Evolutionary conservation across 176 grass and related monocot species (phyloP).

Genomic region (Rhynchospora tenuis): DNA sequence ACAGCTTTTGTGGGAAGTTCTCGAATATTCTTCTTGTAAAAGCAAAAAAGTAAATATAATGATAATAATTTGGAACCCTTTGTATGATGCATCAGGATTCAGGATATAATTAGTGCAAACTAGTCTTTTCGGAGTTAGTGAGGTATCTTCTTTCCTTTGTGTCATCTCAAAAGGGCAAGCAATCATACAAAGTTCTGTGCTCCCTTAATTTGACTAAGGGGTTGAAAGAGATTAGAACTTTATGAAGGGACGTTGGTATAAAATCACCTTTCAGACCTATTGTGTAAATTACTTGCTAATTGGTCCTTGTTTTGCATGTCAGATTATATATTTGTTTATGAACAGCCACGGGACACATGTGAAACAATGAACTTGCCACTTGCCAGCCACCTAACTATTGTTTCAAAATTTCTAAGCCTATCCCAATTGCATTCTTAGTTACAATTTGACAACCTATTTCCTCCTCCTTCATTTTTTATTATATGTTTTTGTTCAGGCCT

Average conservation of each 20-base stretch:
- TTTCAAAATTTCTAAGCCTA: neutral
- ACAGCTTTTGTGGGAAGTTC: neutral
- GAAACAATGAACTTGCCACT: neutral
- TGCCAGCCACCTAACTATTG: neutral
- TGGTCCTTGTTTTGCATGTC: neutral
- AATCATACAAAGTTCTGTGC: neutral
- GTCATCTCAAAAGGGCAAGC: neutral
- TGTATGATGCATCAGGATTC: neutral
- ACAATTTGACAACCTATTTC: neutral
- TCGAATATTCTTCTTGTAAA: neutral
- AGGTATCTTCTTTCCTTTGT: neutral
- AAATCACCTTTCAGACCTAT: neutral
- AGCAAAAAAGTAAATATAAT: neutral
- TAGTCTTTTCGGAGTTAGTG: neutral
- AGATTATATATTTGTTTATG: neutral
- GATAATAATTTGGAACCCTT: no score
- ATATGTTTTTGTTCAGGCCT: neutral
- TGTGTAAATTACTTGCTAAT: neutral
- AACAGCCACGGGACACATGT: neutral
- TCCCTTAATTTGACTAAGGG: neutral
- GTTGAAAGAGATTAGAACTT: neutral
- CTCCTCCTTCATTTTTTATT: neutral
- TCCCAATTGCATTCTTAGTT: neutral
- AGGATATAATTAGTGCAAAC: neutral
- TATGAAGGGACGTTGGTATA: neutral